Evolutionary conservation across 208 protist species (phyloP).

Genomic region (Phytomonas sp.): DNA sequence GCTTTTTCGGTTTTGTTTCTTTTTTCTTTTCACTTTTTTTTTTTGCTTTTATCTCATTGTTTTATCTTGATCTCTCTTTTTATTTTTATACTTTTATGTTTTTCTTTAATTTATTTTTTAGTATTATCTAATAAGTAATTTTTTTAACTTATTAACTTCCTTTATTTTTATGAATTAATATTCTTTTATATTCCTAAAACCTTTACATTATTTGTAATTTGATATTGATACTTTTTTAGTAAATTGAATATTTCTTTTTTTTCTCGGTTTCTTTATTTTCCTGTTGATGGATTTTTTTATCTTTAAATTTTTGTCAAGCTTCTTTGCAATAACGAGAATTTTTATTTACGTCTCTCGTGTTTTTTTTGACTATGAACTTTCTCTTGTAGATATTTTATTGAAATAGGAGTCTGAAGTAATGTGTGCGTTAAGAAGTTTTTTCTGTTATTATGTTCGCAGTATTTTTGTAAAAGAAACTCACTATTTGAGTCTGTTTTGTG

Average conservation of each 20-base stretch:
- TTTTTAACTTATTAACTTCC: background rate
- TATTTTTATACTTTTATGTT: conserved; percentile 6
- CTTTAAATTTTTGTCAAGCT: background rate
- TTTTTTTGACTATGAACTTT: background rate
- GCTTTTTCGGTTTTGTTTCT: background rate
- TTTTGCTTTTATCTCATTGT: background rate
- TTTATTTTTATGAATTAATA: background rate
- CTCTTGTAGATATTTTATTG: conserved; percentile 5
- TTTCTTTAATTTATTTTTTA: background rate
- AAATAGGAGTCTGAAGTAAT: conserved; percentile 3
- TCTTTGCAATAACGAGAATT: conserved; percentile 6
- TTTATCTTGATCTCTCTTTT: conserved; percentile 10
- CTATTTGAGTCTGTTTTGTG: too few relatives aligned
- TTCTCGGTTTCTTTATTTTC: conserved; percentile 11
- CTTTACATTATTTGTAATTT: conserved; percentile 5
- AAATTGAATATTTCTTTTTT: conserved; percentile 1
- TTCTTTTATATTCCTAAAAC: conserved; percentile 5
- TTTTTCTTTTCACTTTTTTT: background rate
- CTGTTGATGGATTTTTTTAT: conserved; percentile 9
- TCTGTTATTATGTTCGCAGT: conserved; percentile 5
- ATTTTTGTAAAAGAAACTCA: too few relatives aligned
- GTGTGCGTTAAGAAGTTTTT: conserved; percentile 6
- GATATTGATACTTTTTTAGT: conserved; percentile 1
- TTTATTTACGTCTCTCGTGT: conserved; percentile 9
- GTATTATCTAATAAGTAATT: background rate